phyloP scores from a whole-genome alignment of 805 yeast species.

The Kluyveromyces lactis region DNA sequence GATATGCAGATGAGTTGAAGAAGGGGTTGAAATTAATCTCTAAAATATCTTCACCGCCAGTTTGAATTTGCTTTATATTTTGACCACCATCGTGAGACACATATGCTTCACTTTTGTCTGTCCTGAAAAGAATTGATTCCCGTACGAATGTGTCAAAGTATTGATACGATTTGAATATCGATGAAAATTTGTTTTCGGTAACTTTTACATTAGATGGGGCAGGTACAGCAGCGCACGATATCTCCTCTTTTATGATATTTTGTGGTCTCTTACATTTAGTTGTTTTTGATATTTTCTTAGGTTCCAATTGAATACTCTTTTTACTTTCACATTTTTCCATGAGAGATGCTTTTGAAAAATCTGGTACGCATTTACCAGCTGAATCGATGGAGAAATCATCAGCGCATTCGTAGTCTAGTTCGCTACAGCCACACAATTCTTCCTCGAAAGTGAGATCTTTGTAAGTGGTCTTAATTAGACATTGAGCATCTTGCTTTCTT shows the following conservation, averaged over 20 bases:
- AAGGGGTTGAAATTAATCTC: conserved; percentile 56
- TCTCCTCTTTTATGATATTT: conserved; percentile 20
- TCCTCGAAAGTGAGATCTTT: conserved; percentile 34
- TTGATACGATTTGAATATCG: conserved; percentile 45
- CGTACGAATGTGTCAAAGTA: conserved; percentile 39
- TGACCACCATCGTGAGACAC: conserved; percentile 69
- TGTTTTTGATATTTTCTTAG: conserved; percentile 12
- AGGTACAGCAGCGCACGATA: conserved; percentile 19
- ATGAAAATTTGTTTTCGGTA: conserved; percentile 39
- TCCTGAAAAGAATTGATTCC: conserved; percentile 58
- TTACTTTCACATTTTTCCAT: conserved; percentile 16
- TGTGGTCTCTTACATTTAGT: conserved; percentile 20
- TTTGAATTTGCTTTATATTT: conserved; percentile 35
- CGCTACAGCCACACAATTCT: conserved; percentile 56
- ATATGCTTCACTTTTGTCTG: conserved; percentile 42
- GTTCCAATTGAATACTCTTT: conserved; percentile 10
- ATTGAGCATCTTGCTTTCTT: conserved; percentile 56
- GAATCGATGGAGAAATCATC: conserved; percentile 36
- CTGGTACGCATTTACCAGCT: conserved; percentile 42
- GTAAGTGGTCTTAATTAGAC: conserved; percentile 36
- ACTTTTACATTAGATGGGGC: conserved; percentile 30
- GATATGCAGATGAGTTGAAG: conserved; percentile 24
- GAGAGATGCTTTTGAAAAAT: conserved; percentile 12
- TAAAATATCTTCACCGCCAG: conserved; percentile 34
- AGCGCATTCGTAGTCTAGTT: conserved; percentile 64